Evolutionary conservation across 192 early-diverging fungal genomes (phyloP).

Genomic region (Rhizoclosmatium globosum): DNA sequence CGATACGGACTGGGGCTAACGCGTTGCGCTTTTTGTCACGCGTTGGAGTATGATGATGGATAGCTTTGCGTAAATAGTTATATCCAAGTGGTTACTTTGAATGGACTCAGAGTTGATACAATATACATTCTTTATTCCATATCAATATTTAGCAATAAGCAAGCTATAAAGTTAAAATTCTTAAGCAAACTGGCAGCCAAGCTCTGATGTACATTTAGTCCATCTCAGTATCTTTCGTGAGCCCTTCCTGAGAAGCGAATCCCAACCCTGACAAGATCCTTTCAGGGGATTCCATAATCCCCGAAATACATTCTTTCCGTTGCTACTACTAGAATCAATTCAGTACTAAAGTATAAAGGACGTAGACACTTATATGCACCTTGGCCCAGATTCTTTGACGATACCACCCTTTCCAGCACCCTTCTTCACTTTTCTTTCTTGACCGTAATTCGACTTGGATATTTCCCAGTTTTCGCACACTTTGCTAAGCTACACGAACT

Average conservation of each 20-base stretch:
- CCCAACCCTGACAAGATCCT: neutral
- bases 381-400: neutral
- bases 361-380: neutral
- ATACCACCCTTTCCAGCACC: neutral
- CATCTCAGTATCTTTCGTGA: conserved; percentile 5
- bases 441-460: neutral
- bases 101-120: neutral
- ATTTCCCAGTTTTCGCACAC: neutral
- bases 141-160: neutral
- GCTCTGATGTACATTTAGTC: no score
- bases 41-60: neutral
- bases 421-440: neutral
- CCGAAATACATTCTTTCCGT: neutral
- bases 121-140: no score
- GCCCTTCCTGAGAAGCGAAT: neutral
- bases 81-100: no score
- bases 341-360: no score
- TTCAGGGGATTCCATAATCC: neutral
- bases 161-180: no score
- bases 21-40: conserved; percentile 48
- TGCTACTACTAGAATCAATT: no score
- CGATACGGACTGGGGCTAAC: conserved; percentile 58
- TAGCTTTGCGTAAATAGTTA: no score
- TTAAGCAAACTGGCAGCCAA: neutral
- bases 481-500: neutral